These are phyloP conservation scores for Dalbergia cochinchinensis DNA, from an alignment of 306 rosid genomes.

Conservation along the genomic window DNA sequence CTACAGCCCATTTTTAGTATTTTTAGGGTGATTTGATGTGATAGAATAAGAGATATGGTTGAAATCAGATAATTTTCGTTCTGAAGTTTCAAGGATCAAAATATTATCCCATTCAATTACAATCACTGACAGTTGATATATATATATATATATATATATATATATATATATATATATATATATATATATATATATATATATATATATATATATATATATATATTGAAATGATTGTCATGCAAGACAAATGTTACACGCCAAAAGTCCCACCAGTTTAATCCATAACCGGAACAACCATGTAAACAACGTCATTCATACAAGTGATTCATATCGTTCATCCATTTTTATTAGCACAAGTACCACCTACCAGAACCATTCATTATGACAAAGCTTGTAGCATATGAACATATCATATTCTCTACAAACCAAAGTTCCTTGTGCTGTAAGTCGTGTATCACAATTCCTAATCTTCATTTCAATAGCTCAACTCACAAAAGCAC, in stretches of 20 bases:
- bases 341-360: not conserved
- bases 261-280: constrained; percentile 13
- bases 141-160: no score
- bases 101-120: no score
- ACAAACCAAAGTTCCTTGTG: not conserved
- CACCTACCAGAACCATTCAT: not conserved
- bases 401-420: not conserved
- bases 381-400: not conserved
- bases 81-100: no score
- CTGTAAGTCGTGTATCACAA: not conserved
- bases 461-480: not conserved
- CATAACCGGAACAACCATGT: not conserved
- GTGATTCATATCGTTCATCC: constrained; percentile 1
- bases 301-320: not conserved
- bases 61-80: no score
- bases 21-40: no score
- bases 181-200: no score
- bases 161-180: no score
- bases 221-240: no score
- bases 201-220: no score
- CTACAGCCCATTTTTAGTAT: no score
- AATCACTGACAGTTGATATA: no score
- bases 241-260: not conserved
- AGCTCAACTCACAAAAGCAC: not conserved
- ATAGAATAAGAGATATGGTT: no score